phyloP scores from a whole-genome alignment of 169 alveolate genomes.

The Eimeria tenella region DNA sequence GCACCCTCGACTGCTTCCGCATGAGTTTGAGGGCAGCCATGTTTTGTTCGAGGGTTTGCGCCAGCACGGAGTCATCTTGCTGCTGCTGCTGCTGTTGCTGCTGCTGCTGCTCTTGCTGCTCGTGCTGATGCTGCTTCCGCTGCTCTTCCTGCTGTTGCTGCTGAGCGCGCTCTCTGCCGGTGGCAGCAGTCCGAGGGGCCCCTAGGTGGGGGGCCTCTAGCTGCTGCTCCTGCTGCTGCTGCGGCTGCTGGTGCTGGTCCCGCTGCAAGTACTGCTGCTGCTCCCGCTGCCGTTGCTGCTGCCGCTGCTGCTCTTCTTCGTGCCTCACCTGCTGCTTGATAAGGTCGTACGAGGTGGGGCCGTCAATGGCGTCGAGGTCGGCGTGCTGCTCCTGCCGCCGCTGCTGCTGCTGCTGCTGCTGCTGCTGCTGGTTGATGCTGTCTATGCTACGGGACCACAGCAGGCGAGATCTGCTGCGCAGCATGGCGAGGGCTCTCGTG shows the following conservation, averaged over 20 bases:
- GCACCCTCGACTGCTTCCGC: not conserved
- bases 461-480: constrained; percentile 9
- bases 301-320: not conserved
- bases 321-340: constrained; percentile 5
- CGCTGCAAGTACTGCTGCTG: not conserved
- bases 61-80: not conserved
- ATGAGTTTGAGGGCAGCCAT: not conserved
- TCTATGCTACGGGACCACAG: constrained; percentile 17
- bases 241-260: not conserved
- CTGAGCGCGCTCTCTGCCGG: too few species aligned
- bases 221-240: constrained; percentile 20
- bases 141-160: too few species aligned
- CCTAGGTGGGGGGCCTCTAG: too few species aligned
- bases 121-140: too few species aligned
- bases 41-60: not conserved
- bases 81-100: constrained; percentile 12
- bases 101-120: constrained; percentile 1
- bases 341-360: not conserved
- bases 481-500: not conserved
- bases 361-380: not conserved
- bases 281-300: not conserved
- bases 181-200: too few species aligned
- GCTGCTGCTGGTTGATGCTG: constrained; percentile 8
- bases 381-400: constrained; percentile 37
- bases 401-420: constrained; percentile 53